Percentiles rank a stretch among this genome's conserved stretches.
These are phyloP conservation scores for Chenopodium formosanum DNA, from an alignment of 148 eudicot genomes.

Conservation along the genomic window DNA sequence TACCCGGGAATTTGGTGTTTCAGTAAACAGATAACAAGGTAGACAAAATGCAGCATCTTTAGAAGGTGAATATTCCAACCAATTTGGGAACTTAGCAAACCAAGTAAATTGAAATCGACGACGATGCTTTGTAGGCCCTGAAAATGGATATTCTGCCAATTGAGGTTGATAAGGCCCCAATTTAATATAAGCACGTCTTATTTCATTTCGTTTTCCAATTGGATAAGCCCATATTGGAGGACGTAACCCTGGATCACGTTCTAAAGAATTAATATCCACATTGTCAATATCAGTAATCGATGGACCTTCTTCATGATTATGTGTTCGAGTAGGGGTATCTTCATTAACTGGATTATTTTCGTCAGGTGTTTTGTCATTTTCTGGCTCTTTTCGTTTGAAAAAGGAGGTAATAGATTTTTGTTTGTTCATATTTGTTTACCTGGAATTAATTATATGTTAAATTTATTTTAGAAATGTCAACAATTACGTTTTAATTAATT, in stretches of 20 bases:
- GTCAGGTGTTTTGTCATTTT: no score
- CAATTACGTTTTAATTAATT: no score
- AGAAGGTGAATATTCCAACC: neutral
- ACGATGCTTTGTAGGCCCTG: no score
- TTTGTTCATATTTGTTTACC: no score
- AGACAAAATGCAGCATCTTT: conserved; percentile 13
- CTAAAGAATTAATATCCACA: neutral
- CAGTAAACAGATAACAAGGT: neutral
- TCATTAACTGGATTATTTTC: no score
- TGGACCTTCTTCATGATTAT: no score
- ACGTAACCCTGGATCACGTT: neutral
- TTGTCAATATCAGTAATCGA: neutral
- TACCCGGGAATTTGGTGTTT: neutral
- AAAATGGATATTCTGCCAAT: neutral
- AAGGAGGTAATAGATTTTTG: no score
- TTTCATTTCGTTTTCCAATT: neutral
- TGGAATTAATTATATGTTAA: no score
- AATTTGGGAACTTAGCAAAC: neutral
- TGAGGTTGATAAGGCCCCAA: conserved; percentile 1
- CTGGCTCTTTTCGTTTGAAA: no score
- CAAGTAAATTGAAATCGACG: no score
- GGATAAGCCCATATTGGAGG: neutral
- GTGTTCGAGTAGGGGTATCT: no score
- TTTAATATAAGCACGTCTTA: neutral
- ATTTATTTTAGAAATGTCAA: no score